Evolutionary conservation across 2,329 filamentous ascomycete species (phyloP).

Genomic region (Claviceps sp.): DNA sequence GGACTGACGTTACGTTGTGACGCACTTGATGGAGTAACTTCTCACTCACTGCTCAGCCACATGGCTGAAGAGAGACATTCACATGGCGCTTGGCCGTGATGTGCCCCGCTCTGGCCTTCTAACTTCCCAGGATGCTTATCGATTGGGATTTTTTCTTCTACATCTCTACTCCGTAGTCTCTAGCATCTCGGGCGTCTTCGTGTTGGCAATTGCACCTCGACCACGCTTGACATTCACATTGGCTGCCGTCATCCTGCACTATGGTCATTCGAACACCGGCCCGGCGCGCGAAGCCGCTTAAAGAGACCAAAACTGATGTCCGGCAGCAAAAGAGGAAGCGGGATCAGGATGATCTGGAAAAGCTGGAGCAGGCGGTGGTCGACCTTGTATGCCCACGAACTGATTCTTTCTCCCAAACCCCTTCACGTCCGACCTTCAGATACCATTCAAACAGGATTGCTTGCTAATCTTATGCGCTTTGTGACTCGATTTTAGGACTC

Average conservation of each 20-base stretch:
- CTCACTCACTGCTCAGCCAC: too few relatives aligned
- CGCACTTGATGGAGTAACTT: neutral
- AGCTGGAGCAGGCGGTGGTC: constrained; percentile 19
- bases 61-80: neutral
- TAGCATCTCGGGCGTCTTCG: neutral
- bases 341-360: constrained; percentile 22
- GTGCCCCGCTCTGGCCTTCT: too few relatives aligned
- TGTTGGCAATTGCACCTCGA: neutral
- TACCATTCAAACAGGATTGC: neutral
- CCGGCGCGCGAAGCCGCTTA: constrained; percentile 14
- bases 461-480: neutral
- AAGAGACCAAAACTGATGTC: constrained; percentile 18
- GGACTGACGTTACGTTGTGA: neutral
- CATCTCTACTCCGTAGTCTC: too few relatives aligned
- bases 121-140: neutral
- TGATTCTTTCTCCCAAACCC: neutral
- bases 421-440: neutral
- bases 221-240: neutral
- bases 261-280: constrained; percentile 18
- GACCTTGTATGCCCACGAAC: constrained; percentile 16
- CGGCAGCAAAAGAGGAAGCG: constrained; percentile 25
- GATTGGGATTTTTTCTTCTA: constrained; percentile 1
- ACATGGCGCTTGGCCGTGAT: too few relatives aligned
- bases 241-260: neutral
- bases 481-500: constrained; percentile 33